Evolutionary conservation across 805 yeast genomes (phyloP).

Genomic region (Wickerhamiella sorbophila): DNA sequence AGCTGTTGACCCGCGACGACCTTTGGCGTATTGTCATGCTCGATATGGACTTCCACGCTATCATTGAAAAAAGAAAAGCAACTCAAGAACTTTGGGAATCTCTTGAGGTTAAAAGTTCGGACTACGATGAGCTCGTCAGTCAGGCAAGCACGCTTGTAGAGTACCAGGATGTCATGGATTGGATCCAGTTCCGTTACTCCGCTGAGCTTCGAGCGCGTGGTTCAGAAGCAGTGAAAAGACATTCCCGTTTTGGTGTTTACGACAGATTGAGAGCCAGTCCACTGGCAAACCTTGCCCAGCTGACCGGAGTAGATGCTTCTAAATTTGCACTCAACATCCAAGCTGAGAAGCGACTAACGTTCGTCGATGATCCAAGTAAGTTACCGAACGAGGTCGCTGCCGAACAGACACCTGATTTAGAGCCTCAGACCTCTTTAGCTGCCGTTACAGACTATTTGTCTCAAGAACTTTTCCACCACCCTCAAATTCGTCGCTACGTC

Average conservation of each 20-base stretch:
- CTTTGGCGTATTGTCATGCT: slow-evolving; percentile 80
- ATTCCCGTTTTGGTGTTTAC: slow-evolving; percentile 26
- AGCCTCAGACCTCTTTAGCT: slow-evolving; percentile 39
- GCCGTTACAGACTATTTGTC: slow-evolving; percentile 66
- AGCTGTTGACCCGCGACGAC: slow-evolving; percentile 51
- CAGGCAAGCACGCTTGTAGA: slow-evolving; percentile 55
- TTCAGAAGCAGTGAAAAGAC: slow-evolving; percentile 26
- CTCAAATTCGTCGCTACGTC: slow-evolving; percentile 54
- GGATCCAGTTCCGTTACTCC: slow-evolving; percentile 60
- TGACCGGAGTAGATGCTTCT: slow-evolving; percentile 64
- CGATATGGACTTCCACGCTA: slow-evolving; percentile 78
- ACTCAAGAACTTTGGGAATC: slow-evolving; percentile 50
- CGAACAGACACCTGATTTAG: slow-evolving; percentile 15
- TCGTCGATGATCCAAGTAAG: slow-evolving; percentile 51
- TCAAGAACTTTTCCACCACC: slow-evolving; percentile 68
- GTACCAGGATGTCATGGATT: slow-evolving; percentile 76
- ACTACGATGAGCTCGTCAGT: slow-evolving; percentile 28
- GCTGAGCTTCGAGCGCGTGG: slow-evolving; percentile 33
- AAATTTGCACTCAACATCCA: slow-evolving; percentile 72
- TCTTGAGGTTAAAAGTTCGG: slow-evolving; percentile 7
- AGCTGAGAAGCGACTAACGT: slow-evolving; percentile 51
- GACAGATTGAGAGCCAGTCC: slow-evolving; percentile 45
- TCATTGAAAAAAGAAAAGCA: slow-evolving; percentile 56
- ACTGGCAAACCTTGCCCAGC: slow-evolving; percentile 42
- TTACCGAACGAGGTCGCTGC: slow-evolving; percentile 40